Evolutionary conservation across 129 eudicot species (phyloP), one percentile per base, ranked within the genome.

Genomic region (Centella asiatica): DNA sequence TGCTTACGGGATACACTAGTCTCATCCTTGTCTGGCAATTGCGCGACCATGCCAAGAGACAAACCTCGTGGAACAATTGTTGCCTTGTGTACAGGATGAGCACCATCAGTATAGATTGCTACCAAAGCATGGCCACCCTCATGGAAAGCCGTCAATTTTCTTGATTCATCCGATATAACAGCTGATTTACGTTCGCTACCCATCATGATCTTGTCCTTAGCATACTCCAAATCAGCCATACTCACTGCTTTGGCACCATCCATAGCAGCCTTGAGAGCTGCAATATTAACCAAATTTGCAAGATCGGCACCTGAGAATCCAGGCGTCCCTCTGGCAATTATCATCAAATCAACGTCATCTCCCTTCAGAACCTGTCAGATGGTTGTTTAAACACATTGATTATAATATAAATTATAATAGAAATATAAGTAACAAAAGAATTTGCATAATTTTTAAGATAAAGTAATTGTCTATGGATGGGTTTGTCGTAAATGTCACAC

Each of bases 261-360:
- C 95, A 87, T 92, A 25, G 99, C 99, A 14, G 99, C 99, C 82
- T 84, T 92, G 53, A 92, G 74, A 37, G 96, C 99, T 5, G 99
- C 99, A 49, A 92, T 76, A 24, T 92, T 92, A 17, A 87, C 92
- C 82, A 92, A 65, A 72, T 92, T 92, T 26, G 99, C 99, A 31
- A 92, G 96, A 37, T 92, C 99, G 50, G 99, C 99, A 50, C 99
- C 99, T 0, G 99, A 92, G 65, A 92, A 92, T 24, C 99, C 99
- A 14, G 99, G 99, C 5, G 96, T 87, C 36, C 99, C 99, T 65
- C 99, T 64, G n/a, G 99, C 99, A 46, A 87, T 92, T 24, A 84
- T 85, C 74, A 61, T 68, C 60, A 87, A 76, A 64, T 92, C 96
- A 17, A 92, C 99, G 50, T 92, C 99, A 0, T 84, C 96, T 20